Conservation (phyloP, 2,329 filamentous ascomycete species). For the Pseudocercospora eumusae region DNA sequence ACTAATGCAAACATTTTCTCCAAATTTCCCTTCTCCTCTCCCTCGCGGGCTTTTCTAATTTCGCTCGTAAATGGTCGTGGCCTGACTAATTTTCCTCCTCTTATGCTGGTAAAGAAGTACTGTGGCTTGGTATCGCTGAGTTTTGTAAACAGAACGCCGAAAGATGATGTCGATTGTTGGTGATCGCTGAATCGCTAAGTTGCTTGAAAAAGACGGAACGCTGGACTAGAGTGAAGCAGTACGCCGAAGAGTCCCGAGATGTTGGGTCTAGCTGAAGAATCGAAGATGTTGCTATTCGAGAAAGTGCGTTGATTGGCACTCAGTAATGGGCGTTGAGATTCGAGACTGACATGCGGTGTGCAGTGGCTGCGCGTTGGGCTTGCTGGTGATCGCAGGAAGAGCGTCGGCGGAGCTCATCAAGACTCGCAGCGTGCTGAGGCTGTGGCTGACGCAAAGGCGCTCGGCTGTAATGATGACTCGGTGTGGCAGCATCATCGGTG, state of each 20-base stretch:
- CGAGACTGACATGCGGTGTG: slow-evolving; percentile 34
- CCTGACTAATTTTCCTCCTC: slow-evolving; percentile 9
- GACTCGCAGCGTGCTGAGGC: slow-evolving; percentile 32
- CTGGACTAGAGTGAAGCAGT: slow-evolving; percentile 10
- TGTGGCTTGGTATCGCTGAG: neutral
- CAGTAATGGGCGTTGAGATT: slow-evolving; percentile 34
- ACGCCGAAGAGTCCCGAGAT: slow-evolving; percentile 16
- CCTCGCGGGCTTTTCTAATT: slow-evolving; percentile 16
- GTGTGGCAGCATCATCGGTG: slow-evolving; percentile 17
- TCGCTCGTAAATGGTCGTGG: slow-evolving; percentile 9
- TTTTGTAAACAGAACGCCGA: neutral
- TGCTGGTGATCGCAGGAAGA: slow-evolving; percentile 29
- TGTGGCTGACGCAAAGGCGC: slow-evolving; percentile 28
- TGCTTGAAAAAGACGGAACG: slow-evolving; percentile 8
- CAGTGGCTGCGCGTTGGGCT: slow-evolving; percentile 26
- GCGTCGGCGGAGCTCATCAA: slow-evolving; percentile 32
- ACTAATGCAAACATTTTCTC: slow-evolving; percentile 8
- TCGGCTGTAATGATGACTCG: slow-evolving; percentile 20
- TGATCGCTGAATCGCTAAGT: slow-evolving; percentile 5
- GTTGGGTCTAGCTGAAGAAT: slow-evolving; percentile 9
- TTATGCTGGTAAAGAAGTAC: slow-evolving; percentile 9
- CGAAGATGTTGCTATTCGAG: neutral
- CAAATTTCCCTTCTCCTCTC: neutral
- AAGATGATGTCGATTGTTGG: slow-evolving; percentile 5
- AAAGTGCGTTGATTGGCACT: slow-evolving; percentile 6